These are phyloP conservation scores for Schizochytrium sp. DNA, from an alignment of 108 stramenopile genomes.

Conservation along the genomic window DNA sequence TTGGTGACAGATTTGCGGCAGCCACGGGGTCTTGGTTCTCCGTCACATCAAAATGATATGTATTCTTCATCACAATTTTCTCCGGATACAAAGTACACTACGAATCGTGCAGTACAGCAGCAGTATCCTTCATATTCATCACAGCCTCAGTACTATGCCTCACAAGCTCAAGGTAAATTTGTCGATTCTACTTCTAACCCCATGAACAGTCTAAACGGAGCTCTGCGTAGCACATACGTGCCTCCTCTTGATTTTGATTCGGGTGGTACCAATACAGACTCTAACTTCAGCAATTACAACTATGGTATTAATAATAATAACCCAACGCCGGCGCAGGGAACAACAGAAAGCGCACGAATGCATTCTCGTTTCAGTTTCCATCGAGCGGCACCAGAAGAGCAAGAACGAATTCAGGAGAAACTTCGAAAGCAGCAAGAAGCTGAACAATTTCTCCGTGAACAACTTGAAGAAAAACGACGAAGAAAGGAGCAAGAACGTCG, in stretches of 20 bases:
- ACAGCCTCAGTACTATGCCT: not conserved
- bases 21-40: not conserved
- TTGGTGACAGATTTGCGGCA: not conserved
- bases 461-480: slow-evolving; percentile 38
- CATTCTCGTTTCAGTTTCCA: slow-evolving; percentile 13
- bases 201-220: too few species aligned
- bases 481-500: not conserved
- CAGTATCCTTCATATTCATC: not conserved
- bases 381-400: slow-evolving; percentile 32
- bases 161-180: not conserved
- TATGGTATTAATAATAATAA: not conserved
- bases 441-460: slow-evolving; percentile 19
- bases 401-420: slow-evolving; percentile 9
- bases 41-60: not conserved
- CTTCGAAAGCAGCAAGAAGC: slow-evolving; percentile 51
- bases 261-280: too few species aligned
- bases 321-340: not conserved
- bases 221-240: too few species aligned
- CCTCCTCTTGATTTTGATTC: too few species aligned
- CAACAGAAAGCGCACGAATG: not conserved
- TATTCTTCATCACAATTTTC: not conserved
- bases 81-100: not conserved
- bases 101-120: not conserved
- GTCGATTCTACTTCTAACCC: not conserved
- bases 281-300: too few species aligned